A percentile compares a stretch with the other conserved stretches of the same genome.
Evolutionary conservation across 2,329 filamentous ascomycete genomes (phyloP).

Genomic region (Corinectria fuckeliana): DNA sequence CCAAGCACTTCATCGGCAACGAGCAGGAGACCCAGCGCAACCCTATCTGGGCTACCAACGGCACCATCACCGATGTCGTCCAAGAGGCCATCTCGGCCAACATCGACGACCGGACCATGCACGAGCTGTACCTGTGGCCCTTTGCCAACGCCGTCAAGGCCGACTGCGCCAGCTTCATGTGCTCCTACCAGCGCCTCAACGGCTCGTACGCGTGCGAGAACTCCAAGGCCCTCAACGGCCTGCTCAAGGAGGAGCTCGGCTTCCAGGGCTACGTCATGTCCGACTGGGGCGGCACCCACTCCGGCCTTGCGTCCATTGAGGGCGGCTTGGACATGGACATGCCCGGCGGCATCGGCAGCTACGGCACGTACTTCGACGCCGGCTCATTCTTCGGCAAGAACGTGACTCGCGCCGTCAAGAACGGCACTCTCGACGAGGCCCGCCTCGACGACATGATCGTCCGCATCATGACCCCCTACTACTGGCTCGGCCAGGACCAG

Average conservation of each 20-base stretch:
- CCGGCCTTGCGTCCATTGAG: constrained; percentile 50
- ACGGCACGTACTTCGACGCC: constrained; percentile 39
- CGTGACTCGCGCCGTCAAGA: constrained; percentile 54
- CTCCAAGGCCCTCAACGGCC: constrained; percentile 53
- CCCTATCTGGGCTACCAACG: constrained; percentile 35
- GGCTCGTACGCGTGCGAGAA: constrained; percentile 58
- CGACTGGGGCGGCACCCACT: constrained; percentile 52
- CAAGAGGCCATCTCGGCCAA: constrained; percentile 49
- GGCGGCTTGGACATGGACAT: constrained; percentile 59
- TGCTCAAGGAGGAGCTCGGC: constrained; percentile 57
- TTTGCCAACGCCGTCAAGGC: constrained; percentile 44
- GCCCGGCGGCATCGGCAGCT: constrained; percentile 50
- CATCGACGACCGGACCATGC: constrained; percentile 65
- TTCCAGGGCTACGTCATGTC: constrained; percentile 55
- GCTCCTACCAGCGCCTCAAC: constrained; percentile 54
- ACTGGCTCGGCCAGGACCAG: constrained; percentile 55
- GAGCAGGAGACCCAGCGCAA: constrained; percentile 46
- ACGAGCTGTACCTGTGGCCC: constrained; percentile 55
- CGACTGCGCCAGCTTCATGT: constrained; percentile 49
- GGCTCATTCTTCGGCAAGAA: constrained; percentile 54
- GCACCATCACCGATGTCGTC: constrained; percentile 33
- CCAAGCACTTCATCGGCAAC: constrained; percentile 49
- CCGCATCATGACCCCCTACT: constrained; percentile 63
- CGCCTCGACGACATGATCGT: constrained; percentile 55
- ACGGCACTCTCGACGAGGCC: constrained; percentile 50